These are phyloP conservation scores for Penicillium coprophilum DNA, from an alignment of 495 filamentous ascomycete genomes.

Conservation along the genomic window DNA sequence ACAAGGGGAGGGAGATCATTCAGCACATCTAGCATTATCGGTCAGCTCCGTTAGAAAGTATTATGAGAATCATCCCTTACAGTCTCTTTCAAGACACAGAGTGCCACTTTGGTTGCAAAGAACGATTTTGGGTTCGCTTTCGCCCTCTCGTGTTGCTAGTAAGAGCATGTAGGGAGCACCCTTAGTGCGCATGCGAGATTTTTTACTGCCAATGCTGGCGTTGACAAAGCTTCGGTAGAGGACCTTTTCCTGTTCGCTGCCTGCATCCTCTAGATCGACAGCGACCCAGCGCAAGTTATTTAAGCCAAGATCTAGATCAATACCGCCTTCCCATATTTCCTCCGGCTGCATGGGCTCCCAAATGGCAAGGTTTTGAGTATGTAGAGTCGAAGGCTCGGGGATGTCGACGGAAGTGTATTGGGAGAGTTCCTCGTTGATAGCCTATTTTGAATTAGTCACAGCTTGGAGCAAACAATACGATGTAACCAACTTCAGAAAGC, in stretches of 20 bases:
- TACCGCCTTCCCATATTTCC: conserved; percentile 24
- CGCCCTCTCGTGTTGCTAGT: conserved; percentile 37
- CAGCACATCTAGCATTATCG: conserved; percentile 16
- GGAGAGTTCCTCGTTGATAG: conserved; percentile 36
- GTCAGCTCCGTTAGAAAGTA: neutral
- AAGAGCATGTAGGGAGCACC: conserved; percentile 46
- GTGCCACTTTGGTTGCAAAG: conserved; percentile 46
- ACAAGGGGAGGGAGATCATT: conserved; percentile 27
- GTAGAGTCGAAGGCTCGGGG: conserved; percentile 26
- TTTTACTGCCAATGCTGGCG: conserved; percentile 42
- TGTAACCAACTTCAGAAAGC: conserved; percentile 35
- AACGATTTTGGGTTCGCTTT: conserved; percentile 44
- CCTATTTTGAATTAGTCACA: conserved; percentile 20
- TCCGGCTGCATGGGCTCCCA: conserved; percentile 42
- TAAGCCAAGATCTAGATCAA: conserved; percentile 21
- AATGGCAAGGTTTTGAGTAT: conserved; percentile 35
- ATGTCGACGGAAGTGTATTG: conserved; percentile 35
- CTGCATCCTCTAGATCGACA: conserved; percentile 41
- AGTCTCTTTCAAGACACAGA: conserved; percentile 40
- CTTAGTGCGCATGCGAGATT: conserved; percentile 38
- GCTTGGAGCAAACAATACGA: neutral
- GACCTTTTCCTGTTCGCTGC: conserved; percentile 41
- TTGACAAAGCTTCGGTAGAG: conserved; percentile 44
- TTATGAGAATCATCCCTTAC: conserved; percentile 20
- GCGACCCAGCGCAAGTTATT: conserved; percentile 39